A percentile compares a stretch with the other conserved stretches of the same genome.
These are phyloP conservation scores for Pichia norvegensis DNA, from an alignment of 1,139 yeast species.

Conservation along the genomic window DNA sequence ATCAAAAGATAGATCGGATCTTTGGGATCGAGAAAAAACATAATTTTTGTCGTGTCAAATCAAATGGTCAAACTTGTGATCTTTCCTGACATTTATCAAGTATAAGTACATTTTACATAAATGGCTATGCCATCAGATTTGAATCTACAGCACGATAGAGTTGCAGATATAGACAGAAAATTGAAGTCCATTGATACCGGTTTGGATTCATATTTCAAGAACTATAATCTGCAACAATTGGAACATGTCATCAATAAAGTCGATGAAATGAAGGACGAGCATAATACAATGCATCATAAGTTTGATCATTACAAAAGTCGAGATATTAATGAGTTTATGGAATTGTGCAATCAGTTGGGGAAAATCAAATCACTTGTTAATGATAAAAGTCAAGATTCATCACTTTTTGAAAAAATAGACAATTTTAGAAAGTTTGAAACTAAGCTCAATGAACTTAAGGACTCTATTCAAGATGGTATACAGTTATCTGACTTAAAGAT, in stretches of 20 bases:
- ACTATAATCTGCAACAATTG: conserved; percentile 7
- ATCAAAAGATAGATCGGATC: too few species aligned
- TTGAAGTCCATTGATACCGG: conserved; percentile 1
- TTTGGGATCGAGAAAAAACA: too few species aligned
- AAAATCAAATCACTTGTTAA: conserved; percentile 22
- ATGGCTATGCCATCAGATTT: too few species aligned
- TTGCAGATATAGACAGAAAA: background rate
- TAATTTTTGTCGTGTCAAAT: too few species aligned
- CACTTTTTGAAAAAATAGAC: background rate
- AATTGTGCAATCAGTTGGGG: conserved; percentile 25
- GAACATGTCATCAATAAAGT: background rate
- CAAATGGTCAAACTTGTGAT: too few species aligned
- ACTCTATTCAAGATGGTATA: background rate
- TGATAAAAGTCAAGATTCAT: conserved; percentile 12
- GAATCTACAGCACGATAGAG: background rate
- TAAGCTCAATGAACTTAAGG: conserved; percentile 15
- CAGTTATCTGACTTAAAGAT: conserved; percentile 35
- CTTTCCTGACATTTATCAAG: too few species aligned
- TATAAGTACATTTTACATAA: too few species aligned
- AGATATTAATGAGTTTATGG: conserved; percentile 19
- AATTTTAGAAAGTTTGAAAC: conserved; percentile 14
- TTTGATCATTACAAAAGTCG: background rate
- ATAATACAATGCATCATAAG: background rate
- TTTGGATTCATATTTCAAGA: conserved; percentile 4
- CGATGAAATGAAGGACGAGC: background rate